These are phyloP conservation scores for Thozetella sp. DNA, from an alignment of 495 filamentous ascomycete genomes.

Conservation along the genomic window DNA sequence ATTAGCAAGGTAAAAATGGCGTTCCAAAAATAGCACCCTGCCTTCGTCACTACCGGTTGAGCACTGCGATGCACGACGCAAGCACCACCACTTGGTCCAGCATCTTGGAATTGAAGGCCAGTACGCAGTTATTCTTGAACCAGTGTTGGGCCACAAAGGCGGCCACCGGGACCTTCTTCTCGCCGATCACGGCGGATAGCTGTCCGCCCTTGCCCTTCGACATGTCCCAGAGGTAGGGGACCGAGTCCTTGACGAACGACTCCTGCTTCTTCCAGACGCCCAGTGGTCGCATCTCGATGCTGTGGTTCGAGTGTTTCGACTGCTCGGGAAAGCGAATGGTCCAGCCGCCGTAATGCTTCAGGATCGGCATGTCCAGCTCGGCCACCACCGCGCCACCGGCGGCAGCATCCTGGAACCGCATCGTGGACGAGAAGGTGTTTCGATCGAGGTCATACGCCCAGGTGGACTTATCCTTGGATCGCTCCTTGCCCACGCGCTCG, in stretches of 20 bases:
- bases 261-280: constrained; percentile 2
- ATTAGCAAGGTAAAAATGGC: no score
- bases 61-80: background rate
- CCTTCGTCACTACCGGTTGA: background rate
- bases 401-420: background rate
- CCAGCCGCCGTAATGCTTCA: background rate
- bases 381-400: background rate
- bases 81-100: background rate
- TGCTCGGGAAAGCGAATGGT: background rate
- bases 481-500: background rate
- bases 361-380: background rate
- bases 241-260: background rate
- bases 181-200: background rate
- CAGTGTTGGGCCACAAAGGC: background rate
- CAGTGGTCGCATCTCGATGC: background rate
- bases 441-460: background rate
- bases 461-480: background rate
- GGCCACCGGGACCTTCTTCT: background rate
- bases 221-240: background rate
- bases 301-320: background rate
- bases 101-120: background rate
- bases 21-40: no score
- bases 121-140: background rate
- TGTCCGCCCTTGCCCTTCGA: background rate
- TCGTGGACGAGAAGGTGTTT: background rate